These are phyloP conservation scores for Hanseniaspora guilliermondii DNA, from an alignment of 805 yeast genomes.

Conservation along the genomic window DNA sequence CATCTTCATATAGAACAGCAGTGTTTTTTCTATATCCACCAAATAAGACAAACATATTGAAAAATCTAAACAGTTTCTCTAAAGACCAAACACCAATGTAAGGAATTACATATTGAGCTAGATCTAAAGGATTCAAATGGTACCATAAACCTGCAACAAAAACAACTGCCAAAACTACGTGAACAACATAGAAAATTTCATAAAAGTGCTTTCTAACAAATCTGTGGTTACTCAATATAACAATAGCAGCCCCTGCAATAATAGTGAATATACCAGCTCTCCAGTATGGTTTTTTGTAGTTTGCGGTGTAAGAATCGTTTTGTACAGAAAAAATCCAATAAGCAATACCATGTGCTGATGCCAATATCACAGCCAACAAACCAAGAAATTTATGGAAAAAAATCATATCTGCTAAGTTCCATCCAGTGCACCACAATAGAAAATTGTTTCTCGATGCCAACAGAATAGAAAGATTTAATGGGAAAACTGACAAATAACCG, in stretches of 20 bases:
- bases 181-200: slow-evolving; percentile 34
- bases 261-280: slow-evolving; percentile 2
- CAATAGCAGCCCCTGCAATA: slow-evolving; percentile 25
- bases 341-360: slow-evolving; percentile 1
- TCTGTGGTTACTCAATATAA: slow-evolving; percentile 33
- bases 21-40: slow-evolving; percentile 12
- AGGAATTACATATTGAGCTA: slow-evolving; percentile 40
- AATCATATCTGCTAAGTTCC: slow-evolving; percentile 49
- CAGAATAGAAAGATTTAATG: slow-evolving; percentile 43
- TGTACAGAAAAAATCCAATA: slow-evolving; percentile 3
- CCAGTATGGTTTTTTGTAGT: neutral
- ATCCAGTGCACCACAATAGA: slow-evolving; percentile 47
- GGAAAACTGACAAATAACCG: slow-evolving; percentile 35
- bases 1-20: neutral
- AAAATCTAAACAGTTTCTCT: slow-evolving; percentile 46
- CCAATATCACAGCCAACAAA: slow-evolving; percentile 20
- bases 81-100: slow-evolving; percentile 53
- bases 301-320: neutral
- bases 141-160: slow-evolving; percentile 35
- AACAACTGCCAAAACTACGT: slow-evolving; percentile 32
- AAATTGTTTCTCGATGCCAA: slow-evolving; percentile 66
- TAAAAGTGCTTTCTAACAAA: slow-evolving; percentile 34
- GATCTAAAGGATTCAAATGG: slow-evolving; percentile 33
- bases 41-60: slow-evolving; percentile 30
- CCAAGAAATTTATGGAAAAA: slow-evolving; percentile 55